Percentiles rank a stretch among this genome's conserved stretches.
phyloP scores from a whole-genome alignment of 75 land plant genomes.

The Selaginella moellendorffii region DNA sequence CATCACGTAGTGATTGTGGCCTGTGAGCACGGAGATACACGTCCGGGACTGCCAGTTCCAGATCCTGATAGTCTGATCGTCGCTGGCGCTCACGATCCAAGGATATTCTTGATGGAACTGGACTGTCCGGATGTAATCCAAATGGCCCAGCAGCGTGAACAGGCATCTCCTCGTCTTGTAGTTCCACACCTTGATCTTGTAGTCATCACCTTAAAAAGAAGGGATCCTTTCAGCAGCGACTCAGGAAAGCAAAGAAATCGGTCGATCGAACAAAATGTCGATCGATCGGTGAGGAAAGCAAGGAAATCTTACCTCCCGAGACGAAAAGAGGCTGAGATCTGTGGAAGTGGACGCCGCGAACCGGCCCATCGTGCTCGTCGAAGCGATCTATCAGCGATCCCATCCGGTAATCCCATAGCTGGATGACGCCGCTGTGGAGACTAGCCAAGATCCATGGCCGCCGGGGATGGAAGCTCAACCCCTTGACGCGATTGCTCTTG shows the following conservation, averaged over 20 bases:
- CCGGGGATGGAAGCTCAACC: conserved; percentile 55
- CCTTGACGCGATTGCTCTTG: conserved; percentile 65
- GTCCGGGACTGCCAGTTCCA: conserved; percentile 80
- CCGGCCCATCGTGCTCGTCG: conserved; percentile 76
- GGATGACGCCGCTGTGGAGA: conserved; percentile 76
- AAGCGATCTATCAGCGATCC: conserved; percentile 71
- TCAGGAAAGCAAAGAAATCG: too few species aligned
- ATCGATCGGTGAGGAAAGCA: too few species aligned
- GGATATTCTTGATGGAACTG: conserved; percentile 61
- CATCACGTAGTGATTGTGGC: conserved; percentile 77
- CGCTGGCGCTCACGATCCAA: conserved; percentile 77
- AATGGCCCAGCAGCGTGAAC: conserved; percentile 56
- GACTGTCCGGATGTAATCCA: conserved; percentile 62
- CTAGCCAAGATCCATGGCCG: conserved; percentile 82
- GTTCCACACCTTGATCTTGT: conserved; percentile 66
- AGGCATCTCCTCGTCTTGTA: conserved; percentile 53
- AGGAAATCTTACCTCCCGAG: conserved; percentile 58
- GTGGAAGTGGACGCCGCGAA: conserved; percentile 76
- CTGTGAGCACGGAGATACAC: conserved; percentile 59
- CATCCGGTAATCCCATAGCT: conserved; percentile 81
- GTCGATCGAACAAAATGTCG: too few species aligned
- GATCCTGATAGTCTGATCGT: conserved; percentile 65
- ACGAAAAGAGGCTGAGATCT: conserved; percentile 63
- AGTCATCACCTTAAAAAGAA: conserved; percentile 52
- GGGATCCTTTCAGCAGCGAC: too few species aligned